Percentiles rank a stretch among this genome's conserved stretches.
Evolutionary conservation across 139 green algal genomes (phyloP).

Genomic region (Closterium sp.): DNA sequence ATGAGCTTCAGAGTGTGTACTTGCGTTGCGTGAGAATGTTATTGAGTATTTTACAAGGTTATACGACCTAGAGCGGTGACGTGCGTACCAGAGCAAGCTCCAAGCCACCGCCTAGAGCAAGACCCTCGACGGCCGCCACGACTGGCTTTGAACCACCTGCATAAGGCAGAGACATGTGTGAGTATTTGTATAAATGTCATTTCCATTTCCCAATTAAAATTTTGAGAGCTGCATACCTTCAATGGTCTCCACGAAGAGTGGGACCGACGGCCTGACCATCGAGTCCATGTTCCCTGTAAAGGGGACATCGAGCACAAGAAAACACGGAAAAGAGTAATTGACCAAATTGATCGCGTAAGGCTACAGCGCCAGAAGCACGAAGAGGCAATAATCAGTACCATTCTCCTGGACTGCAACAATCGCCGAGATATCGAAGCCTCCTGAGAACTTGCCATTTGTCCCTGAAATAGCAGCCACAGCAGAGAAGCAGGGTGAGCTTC

Average conservation of each 20-base stretch:
- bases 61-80: background rate
- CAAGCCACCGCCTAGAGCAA: constrained; percentile 89
- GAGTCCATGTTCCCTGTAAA: background rate
- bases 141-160: constrained; percentile 75
- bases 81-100: constrained; percentile 89
- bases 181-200: too few species aligned
- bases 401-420: constrained; percentile 57
- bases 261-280: background rate
- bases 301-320: background rate
- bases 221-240: background rate
- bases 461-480: constrained; percentile 8
- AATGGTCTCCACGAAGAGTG: background rate
- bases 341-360: too few species aligned
- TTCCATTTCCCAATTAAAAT: too few species aligned
- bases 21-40: too few species aligned
- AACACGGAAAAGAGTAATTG: too few species aligned
- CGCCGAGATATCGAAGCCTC: constrained; percentile 89
- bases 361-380: background rate
- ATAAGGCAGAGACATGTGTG: background rate
- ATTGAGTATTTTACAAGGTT: background rate
- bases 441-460: constrained; percentile 78
- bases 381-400: background rate
- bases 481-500: background rate
- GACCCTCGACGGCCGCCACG: constrained; percentile 79
- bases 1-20: background rate